These are phyloP conservation scores for Yarrowia porcina DNA, from an alignment of 805 yeast species.

Conservation along the genomic window DNA sequence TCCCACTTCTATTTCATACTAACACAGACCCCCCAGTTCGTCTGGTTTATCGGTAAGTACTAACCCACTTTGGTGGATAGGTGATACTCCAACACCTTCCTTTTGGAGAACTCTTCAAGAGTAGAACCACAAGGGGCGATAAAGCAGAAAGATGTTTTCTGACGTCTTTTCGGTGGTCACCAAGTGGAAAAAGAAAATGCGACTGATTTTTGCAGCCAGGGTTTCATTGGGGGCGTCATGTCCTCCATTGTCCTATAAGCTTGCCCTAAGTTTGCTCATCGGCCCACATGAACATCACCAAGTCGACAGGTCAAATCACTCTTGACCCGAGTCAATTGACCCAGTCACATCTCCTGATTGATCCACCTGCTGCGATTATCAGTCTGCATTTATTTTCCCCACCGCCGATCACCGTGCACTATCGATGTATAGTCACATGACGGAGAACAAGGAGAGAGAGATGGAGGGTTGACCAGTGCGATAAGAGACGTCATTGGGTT, in stretches of 20 bases:
- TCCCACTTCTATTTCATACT: background rate
- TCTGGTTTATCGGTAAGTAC: constrained; percentile 58
- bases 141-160: too few species aligned
- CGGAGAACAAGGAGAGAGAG: background rate
- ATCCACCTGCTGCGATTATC: background rate
- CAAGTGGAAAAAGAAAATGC: too few species aligned
- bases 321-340: background rate
- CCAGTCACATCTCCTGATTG: background rate
- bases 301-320: background rate
- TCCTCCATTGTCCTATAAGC: too few species aligned
- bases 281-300: background rate
- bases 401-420: background rate
- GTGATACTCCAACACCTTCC: too few species aligned
- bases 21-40: constrained; percentile 56
- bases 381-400: background rate
- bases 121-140: background rate
- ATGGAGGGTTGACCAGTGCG: background rate
- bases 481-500: background rate
- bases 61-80: background rate
- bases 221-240: too few species aligned
- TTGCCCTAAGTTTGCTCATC: too few species aligned
- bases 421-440: constrained; percentile 7
- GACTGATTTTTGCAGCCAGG: too few species aligned
- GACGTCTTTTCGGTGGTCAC: too few species aligned
- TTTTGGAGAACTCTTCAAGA: too few species aligned